These are phyloP conservation scores for Tetrastigma voinierianum DNA, from an alignment of 164 flowering plant genomes.

Conservation along the genomic window DNA sequence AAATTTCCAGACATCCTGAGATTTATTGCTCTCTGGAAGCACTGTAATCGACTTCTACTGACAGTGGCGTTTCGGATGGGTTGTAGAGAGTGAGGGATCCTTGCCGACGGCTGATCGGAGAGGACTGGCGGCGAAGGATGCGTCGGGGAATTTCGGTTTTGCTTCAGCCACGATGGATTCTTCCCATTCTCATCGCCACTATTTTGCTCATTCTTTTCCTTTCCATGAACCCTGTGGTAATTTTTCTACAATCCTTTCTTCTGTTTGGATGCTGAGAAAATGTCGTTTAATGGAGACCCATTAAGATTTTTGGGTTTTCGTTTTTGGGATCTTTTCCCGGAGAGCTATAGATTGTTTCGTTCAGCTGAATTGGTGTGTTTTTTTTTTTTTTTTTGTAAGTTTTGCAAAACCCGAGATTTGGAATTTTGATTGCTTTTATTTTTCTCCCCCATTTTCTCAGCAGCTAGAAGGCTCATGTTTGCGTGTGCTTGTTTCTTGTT, in stretches of 20 bases:
- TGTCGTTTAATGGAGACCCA: neutral
- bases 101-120: neutral
- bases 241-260: neutral
- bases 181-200: conserved; percentile 31
- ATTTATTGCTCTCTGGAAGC: too few relatives aligned
- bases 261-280: neutral
- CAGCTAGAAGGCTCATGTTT: too few relatives aligned
- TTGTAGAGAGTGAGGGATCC: neutral
- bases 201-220: conserved; percentile 41
- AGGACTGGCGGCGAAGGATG: conserved; percentile 28
- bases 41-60: too few relatives aligned
- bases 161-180: conserved; percentile 38
- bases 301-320: neutral
- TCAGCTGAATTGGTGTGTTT: too few relatives aligned
- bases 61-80: neutral
- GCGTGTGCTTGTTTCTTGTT: too few relatives aligned
- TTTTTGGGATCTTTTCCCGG: neutral
- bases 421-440: too few relatives aligned
- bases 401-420: too few relatives aligned
- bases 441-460: too few relatives aligned
- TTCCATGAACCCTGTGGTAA: conserved; percentile 9
- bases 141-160: conserved; percentile 47
- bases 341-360: too few relatives aligned
- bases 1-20: too few relatives aligned
- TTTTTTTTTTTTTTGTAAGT: too few relatives aligned